phyloP scores from a whole-genome alignment of 306 rosid genomes.

The Begonia masoniana region DNA sequence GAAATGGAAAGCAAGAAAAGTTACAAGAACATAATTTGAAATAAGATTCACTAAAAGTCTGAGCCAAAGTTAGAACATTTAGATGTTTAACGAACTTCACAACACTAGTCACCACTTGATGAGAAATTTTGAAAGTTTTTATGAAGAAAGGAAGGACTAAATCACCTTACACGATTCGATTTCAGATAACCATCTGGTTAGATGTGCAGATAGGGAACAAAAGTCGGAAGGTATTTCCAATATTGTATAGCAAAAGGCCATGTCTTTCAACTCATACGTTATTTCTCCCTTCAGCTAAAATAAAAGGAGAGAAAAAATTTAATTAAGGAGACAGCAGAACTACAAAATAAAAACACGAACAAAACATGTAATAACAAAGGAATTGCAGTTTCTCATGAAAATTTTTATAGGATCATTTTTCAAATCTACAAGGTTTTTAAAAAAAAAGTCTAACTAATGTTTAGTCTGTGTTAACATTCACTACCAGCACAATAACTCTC shows the following conservation, averaged over 20 bases:
- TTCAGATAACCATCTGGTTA: slow-evolving; percentile 73
- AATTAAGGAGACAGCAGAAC: neutral
- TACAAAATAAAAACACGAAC: neutral
- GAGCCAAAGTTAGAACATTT: too few relatives aligned
- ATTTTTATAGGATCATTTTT: too few relatives aligned
- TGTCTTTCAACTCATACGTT: slow-evolving; percentile 76
- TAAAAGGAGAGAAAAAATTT: neutral
- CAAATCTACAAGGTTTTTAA: too few relatives aligned
- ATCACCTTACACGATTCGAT: slow-evolving; percentile 77
- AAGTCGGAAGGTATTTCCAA: slow-evolving; percentile 49
- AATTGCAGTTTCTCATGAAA: too few relatives aligned
- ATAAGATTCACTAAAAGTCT: too few relatives aligned
- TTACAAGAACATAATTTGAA: neutral
- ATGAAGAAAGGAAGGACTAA: neutral
- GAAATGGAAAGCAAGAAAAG: neutral
- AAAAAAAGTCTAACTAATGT: too few relatives aligned
- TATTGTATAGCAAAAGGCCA: slow-evolving; percentile 62
- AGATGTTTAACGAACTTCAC: too few relatives aligned
- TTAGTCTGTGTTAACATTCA: too few relatives aligned
- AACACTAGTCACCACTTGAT: too few relatives aligned
- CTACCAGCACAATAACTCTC: too few relatives aligned
- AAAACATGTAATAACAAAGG: too few relatives aligned
- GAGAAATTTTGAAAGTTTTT: too few relatives aligned
- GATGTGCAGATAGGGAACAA: slow-evolving; percentile 53
- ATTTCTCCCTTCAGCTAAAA: slow-evolving; percentile 76